A percentile compares a stretch with the other conserved stretches of the same genome.
phyloP scores from a whole-genome alignment of 2,329 filamentous ascomycete genomes.

The Zymoseptoria ardabiliae region DNA sequence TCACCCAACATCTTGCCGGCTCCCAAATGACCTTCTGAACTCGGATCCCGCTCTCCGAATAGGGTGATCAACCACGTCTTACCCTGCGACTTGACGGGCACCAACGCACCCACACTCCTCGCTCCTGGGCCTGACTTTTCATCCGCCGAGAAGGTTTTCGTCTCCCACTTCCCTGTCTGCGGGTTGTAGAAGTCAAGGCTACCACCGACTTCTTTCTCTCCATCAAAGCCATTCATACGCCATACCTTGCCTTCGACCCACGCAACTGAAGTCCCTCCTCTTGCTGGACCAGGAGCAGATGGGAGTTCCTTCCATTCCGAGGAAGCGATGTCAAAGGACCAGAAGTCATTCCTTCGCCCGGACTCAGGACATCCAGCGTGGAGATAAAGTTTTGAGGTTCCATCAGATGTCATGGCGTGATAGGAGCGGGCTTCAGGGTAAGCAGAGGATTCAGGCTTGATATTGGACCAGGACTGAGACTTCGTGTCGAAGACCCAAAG shows the following conservation, averaged over 20 bases:
- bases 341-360: constrained; percentile 62
- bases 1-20: constrained; percentile 51
- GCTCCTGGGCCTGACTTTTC: constrained; percentile 40
- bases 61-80: constrained; percentile 41
- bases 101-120: constrained; percentile 44
- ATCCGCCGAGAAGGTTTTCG: constrained; percentile 34
- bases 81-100: constrained; percentile 34
- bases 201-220: constrained; percentile 60
- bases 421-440: constrained; percentile 62
- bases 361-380: constrained; percentile 66
- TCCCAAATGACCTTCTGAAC: constrained; percentile 46
- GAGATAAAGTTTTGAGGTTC: constrained; percentile 62
- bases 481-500: constrained; percentile 70
- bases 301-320: constrained; percentile 62
- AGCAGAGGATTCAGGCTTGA: constrained; percentile 45
- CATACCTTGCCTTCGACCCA: constrained; percentile 59
- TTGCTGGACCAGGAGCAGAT: constrained; percentile 57
- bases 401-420: constrained; percentile 59
- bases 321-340: constrained; percentile 64
- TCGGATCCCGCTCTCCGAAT: constrained; percentile 50
- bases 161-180: constrained; percentile 35
- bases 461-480: constrained; percentile 57
- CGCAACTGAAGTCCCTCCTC: constrained; percentile 62
- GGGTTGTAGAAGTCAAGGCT: constrained; percentile 56
- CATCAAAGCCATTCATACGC: constrained; percentile 76